Conservation (phyloP, 768 basidiomycete species). For the Paxillus rubicundulus region DNA sequence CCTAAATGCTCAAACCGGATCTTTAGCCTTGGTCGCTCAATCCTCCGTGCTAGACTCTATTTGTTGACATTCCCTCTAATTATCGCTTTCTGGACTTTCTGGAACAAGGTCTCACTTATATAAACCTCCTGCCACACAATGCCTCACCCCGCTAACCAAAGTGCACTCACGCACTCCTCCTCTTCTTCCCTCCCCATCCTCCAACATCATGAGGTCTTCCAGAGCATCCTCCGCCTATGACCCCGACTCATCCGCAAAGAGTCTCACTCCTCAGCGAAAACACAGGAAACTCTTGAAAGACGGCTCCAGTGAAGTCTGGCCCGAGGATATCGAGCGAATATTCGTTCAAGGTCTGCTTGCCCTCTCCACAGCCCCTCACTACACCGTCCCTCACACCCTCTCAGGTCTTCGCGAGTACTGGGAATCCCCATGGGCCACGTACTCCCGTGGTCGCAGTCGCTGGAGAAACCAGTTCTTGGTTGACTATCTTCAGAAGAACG, state of each 20-base stretch:
- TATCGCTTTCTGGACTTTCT: no score
- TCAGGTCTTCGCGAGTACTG: slow-evolving; percentile 74
- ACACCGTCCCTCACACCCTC: slow-evolving; percentile 3
- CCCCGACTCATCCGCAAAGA: slow-evolving; percentile 14
- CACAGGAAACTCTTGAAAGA: slow-evolving; percentile 85
- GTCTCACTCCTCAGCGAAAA: slow-evolving; percentile 69
- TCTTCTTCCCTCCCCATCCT: slow-evolving; percentile 4
- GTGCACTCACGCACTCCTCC: slow-evolving; percentile 10
- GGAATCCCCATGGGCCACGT: slow-evolving; percentile 79
- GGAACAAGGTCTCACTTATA: slow-evolving; percentile 35
- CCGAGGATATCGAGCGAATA: slow-evolving; percentile 69
- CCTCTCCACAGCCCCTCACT: neutral
- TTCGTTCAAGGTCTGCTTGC: slow-evolving; percentile 64
- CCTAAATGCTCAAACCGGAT: slow-evolving; percentile 42
- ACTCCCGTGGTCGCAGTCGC: slow-evolving; percentile 72
- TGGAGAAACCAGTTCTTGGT: slow-evolving; percentile 87
- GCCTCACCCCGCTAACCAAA: slow-evolving; percentile 17
- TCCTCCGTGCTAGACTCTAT: slow-evolving; percentile 10
- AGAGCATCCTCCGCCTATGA: slow-evolving; percentile 22
- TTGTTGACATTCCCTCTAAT: slow-evolving; percentile 5
- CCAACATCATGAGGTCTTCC: slow-evolving; percentile 24
- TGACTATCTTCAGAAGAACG: slow-evolving; percentile 68
- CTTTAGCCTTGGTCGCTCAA: slow-evolving; percentile 36
- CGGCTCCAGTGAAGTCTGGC: slow-evolving; percentile 78
- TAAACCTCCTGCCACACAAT: slow-evolving; percentile 22